These are phyloP conservation scores for Kazachstania africana DNA, from an alignment of 805 yeast species.

Conservation along the genomic window DNA sequence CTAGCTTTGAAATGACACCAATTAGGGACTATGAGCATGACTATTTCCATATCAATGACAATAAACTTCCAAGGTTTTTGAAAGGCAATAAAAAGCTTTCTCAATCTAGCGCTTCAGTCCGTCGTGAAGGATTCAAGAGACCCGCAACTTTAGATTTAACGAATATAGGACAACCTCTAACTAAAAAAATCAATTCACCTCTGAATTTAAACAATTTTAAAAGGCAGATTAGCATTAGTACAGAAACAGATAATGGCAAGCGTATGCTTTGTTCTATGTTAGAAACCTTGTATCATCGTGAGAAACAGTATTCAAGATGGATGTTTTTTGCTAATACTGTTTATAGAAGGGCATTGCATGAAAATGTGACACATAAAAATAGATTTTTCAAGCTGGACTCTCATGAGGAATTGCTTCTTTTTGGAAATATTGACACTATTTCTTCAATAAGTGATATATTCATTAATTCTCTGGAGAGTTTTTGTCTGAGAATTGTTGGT, in stretches of 20 bases:
- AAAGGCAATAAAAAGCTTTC: constrained; percentile 1
- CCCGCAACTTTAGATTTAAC: constrained; percentile 19
- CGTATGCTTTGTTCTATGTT: too few species aligned
- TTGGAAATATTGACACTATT: constrained; percentile 34
- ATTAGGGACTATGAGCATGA: constrained; percentile 22
- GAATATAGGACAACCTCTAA: constrained; percentile 3
- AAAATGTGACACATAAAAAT: constrained; percentile 20
- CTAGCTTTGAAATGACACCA: constrained; percentile 21
- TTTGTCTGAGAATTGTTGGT: constrained; percentile 5
- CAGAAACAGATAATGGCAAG: neutral
- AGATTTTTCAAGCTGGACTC: constrained; percentile 18
- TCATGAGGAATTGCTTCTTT: constrained; percentile 29
- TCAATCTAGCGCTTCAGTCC: constrained; percentile 3
- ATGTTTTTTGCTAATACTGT: constrained; percentile 24
- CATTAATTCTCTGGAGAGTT: constrained; percentile 5
- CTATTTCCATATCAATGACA: constrained; percentile 18
- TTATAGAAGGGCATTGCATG: constrained; percentile 25
- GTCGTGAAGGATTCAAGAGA: constrained; percentile 6
- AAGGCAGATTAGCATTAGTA: neutral
- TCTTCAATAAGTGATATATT: constrained; percentile 28
- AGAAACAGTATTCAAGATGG: constrained; percentile 23
- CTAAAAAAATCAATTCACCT: constrained; percentile 29
- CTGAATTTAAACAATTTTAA: constrained; percentile 16
- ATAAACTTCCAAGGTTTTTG: constrained; percentile 10
- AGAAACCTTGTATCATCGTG: constrained; percentile 26